Conservation (phyloP, 768 basidiomycete genomes). For the Cytidiella melzeri region DNA sequence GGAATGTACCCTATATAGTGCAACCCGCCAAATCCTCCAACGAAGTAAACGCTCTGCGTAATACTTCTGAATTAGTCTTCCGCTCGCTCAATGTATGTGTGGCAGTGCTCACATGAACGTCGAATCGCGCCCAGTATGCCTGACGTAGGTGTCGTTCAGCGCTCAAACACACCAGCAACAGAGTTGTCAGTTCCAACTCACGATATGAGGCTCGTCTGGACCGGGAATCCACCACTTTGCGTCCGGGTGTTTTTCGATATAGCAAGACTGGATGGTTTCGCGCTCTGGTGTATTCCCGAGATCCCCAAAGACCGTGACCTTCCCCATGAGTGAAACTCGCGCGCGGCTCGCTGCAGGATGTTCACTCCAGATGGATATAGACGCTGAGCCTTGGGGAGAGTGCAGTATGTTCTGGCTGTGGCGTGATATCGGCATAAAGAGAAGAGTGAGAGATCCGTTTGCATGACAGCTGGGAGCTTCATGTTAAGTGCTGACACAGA, state of each 20-base stretch:
- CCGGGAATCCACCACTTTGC: constrained; percentile 47
- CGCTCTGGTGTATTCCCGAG: constrained; percentile 25
- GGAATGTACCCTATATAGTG: constrained; percentile 51
- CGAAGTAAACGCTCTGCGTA: constrained; percentile 43
- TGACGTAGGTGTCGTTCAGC: no score
- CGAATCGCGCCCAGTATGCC: constrained; percentile 52
- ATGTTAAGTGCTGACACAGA: no score
- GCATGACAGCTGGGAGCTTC: constrained; percentile 38
- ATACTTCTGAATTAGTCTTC: background rate
- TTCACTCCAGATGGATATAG: constrained; percentile 36
- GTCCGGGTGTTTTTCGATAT: constrained; percentile 42
- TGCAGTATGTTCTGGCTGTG: constrained; percentile 44
- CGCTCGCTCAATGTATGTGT: background rate
- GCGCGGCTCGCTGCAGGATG: constrained; percentile 38
- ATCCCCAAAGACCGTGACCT: constrained; percentile 38
- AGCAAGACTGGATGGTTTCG: constrained; percentile 33
- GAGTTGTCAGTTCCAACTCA: no score
- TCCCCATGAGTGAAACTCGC: constrained; percentile 46
- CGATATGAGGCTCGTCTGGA: constrained; percentile 39
- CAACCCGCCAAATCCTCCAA: constrained; percentile 47
- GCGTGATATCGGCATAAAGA: constrained; percentile 50
- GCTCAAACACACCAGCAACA: no score
- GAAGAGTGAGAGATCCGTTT: constrained; percentile 47
- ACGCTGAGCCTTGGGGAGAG: constrained; percentile 34
- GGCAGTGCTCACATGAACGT: constrained; percentile 39